Base-by-base conservation (phyloP, 352 stramenopile species). In the Porosira glacialis region DNA sequence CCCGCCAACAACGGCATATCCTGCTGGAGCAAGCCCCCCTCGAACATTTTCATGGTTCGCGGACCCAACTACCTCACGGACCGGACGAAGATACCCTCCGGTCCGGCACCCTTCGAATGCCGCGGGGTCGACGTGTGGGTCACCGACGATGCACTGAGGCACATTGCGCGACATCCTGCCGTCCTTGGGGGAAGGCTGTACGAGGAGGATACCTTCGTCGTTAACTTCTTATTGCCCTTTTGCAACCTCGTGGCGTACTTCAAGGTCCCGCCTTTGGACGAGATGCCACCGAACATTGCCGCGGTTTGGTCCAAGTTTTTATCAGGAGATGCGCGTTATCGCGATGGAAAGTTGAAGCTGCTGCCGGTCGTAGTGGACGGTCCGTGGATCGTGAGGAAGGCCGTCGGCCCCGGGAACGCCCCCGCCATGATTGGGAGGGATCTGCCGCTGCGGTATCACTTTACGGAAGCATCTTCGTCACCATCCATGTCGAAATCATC, bases 191-290 rank as follows among this genome's bases (percentile, higher is more conserved):
- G 81, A 0, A 79, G 82, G 58, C 63, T 92, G 28, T 26, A 61
- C 6, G 71, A 85, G n/a, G 58, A 90, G 60, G 65, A 89, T 53
- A 90, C 83, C 0, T 92, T 92, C 57, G 64, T 92, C 13, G 80
- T 89, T 8, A 92, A 92, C 69, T 92, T 92, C 61, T 58, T 92
- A 35, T 53, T 92, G 27, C 86, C 86, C 11, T 92, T 89, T 81
- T 76, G 74, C 10, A 92, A 92, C 45, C 81, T 92, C 73, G 83
- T 90, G 2, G 65, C 78, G 2, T 92, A 92, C 53, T 92, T 89
- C 78, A 66, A 57, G 35, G 51, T 79, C 15, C 81, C 81, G 43
- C 78, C 77, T 22, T 31, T 87, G n/a, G 59, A 81, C 22, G 24
- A 81, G 61, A 87, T 89, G 67, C 76, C 79, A 24, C 66, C 58